These are phyloP conservation scores for Lecanicillium sp. DNA, from an alignment of 2,329 filamentous ascomycete genomes.

Conservation along the genomic window DNA sequence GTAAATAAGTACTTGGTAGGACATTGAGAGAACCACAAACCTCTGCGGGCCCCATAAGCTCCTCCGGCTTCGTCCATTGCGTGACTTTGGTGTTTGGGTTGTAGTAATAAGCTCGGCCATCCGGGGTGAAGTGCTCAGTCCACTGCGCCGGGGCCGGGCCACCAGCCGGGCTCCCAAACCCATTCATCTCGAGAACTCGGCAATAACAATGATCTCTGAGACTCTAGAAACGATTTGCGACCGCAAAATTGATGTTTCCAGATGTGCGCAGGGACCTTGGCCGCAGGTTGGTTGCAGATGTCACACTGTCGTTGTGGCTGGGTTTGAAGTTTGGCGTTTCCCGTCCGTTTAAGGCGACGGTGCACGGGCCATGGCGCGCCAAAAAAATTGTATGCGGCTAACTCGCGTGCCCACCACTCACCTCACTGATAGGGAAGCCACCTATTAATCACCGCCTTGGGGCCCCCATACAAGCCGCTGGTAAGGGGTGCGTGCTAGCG, in stretches of 20 bases:
- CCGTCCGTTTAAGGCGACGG: too few relatives aligned
- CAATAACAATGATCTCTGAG: not conserved
- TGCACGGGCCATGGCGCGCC: too few relatives aligned
- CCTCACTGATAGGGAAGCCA: too few relatives aligned
- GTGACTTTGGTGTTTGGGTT: constrained; percentile 79
- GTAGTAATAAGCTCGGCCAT: constrained; percentile 87
- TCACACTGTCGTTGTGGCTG: too few relatives aligned
- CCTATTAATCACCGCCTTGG: too few relatives aligned
- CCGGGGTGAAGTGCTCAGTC: constrained; percentile 73
- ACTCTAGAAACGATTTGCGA: not conserved
- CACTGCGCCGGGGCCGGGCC: constrained; percentile 50
- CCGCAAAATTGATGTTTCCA: constrained; percentile 3
- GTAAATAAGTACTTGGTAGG: not conserved
- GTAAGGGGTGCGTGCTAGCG: too few relatives aligned
- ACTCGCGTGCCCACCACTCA: too few relatives aligned
- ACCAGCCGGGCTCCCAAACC: constrained; percentile 37
- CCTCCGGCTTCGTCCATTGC: constrained; percentile 89
- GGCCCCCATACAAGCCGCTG: too few relatives aligned
- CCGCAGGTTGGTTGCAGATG: too few relatives aligned
- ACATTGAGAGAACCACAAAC: constrained; percentile 33
- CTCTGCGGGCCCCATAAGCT: constrained; percentile 77
- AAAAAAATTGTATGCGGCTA: too few relatives aligned
- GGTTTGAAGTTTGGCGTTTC: too few relatives aligned
- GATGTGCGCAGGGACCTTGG: too few relatives aligned
- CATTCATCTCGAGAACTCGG: constrained; percentile 45